Base-by-base conservation (phyloP, 192 early-diverging fungal species). In the Coemansia biformis region DNA sequence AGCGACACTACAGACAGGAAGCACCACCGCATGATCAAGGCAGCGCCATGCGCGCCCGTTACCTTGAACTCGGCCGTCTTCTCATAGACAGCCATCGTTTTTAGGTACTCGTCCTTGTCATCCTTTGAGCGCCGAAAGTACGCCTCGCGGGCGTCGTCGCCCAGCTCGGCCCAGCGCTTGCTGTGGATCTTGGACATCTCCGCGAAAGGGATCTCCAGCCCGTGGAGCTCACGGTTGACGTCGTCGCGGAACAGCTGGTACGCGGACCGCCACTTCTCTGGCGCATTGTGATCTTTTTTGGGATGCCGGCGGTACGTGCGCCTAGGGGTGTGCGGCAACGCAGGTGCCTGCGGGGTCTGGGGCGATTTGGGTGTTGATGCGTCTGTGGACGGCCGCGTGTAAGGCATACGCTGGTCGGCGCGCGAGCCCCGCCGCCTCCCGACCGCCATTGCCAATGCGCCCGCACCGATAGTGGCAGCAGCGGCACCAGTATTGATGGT, bases 181-280 rank as follows among this genome's bases (percentile, higher is more conserved):
- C 71, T 75, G 42, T 75, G 71, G 37, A 75, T 62, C 41, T 54
- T 66, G 13, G 71, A 75, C 71, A 75, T 75, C n/a, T 75, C 59
- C 4, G 59, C 57, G 33, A 75, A 75, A 9, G 54, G 59, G 38
- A 75, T 62, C 5, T 67, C 60, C 29, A 56, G 58, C 0, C 64
- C 71, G 2, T 58, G 55, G 10, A 75, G 48, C 46, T 75, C 71
- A 10, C 56, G 63, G 42, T 75, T 67, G 11, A 75, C 55, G 17
- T 75, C 71, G 33, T 75, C 71, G 8, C 71, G 58, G 30, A 75
- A 75, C n/a, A 75, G 43, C 60, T 75, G 71, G 49, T 75, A 75
- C 8, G 71, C 71, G 10, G 71, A 75, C 21, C 60, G 37, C 71
- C 71, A 75, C 41, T 75, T 75, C 28, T 66, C 71, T 8, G 71